These are phyloP conservation scores for Diplocarpon rosae DNA, from an alignment of 2,329 filamentous ascomycete species.

Conservation along the genomic window DNA sequence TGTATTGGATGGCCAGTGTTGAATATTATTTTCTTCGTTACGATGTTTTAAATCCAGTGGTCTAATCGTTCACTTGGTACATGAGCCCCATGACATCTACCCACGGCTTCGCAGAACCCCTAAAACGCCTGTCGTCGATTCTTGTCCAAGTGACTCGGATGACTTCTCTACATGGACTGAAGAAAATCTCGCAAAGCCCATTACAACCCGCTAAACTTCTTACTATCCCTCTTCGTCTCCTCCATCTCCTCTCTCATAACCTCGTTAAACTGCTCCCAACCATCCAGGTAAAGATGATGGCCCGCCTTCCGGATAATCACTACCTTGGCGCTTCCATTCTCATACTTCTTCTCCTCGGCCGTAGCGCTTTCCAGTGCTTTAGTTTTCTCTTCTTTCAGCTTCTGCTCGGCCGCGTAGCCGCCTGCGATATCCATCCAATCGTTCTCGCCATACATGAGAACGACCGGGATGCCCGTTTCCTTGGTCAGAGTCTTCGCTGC, in stretches of 20 bases:
- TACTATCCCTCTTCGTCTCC: conserved; percentile 31
- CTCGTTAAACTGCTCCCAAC: conserved; percentile 57
- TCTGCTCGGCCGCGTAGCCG: conserved; percentile 69
- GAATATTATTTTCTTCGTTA: background rate
- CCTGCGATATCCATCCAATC: conserved; percentile 98
- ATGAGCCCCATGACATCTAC: too few relatives aligned
- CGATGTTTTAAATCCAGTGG: too few relatives aligned
- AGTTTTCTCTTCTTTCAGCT: conserved; percentile 56
- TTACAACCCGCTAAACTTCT: conserved; percentile 6
- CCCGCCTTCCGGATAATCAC: conserved; percentile 62
- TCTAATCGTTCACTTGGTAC: too few relatives aligned
- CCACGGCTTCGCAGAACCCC: too few relatives aligned
- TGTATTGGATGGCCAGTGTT: background rate
- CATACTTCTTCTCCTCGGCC: conserved; percentile 54
- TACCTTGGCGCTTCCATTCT: conserved; percentile 76
- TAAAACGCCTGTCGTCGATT: background rate
- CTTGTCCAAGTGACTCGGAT: background rate
- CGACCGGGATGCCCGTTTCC: conserved; percentile 61
- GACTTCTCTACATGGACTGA: background rate
- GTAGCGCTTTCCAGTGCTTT: conserved; percentile 50
- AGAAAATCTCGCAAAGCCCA: background rate
- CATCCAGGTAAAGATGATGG: conserved; percentile 63
- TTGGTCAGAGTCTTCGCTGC: conserved; percentile 9
- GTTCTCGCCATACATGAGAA: conserved; percentile 94
- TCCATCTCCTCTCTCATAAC: conserved; percentile 56